Evolutionary conservation across 192 early-diverging fungal genomes (phyloP).

Genomic region (Mortierella hygrophila): DNA sequence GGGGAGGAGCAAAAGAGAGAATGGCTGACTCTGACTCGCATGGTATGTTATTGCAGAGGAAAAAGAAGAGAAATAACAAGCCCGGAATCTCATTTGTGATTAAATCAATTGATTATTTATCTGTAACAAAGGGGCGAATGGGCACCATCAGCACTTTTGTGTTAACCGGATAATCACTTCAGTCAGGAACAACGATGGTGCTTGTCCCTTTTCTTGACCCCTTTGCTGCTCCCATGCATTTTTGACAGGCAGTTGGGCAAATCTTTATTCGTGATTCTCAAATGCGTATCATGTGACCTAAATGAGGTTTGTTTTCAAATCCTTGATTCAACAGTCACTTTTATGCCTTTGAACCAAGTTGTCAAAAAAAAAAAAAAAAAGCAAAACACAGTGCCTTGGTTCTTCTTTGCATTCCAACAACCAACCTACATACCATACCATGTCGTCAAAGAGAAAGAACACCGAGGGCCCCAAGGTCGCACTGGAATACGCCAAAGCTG

Average conservation of each 20-base stretch:
- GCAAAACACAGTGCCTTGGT: neutral
- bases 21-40: too few species aligned
- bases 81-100: too few species aligned
- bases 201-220: too few species aligned
- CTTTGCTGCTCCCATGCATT: too few species aligned
- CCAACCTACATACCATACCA: neutral
- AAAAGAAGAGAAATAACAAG: too few species aligned
- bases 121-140: too few species aligned
- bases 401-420: neutral
- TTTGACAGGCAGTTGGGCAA: neutral
- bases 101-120: too few species aligned
- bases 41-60: too few species aligned
- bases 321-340: neutral
- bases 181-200: too few species aligned
- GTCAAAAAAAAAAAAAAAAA: neutral
- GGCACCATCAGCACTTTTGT: too few species aligned
- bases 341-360: neutral
- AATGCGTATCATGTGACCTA: neutral
- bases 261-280: neutral
- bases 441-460: slow-evolving; percentile 53
- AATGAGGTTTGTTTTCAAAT: neutral
- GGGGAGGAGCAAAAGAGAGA: too few species aligned
- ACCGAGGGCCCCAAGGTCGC: slow-evolving; percentile 27
- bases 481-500: slow-evolving; percentile 32
- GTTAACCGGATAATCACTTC: too few species aligned